Evolutionary conservation across 2,329 filamentous ascomycete species (phyloP).

Genomic region (Alternaria infectoria): DNA sequence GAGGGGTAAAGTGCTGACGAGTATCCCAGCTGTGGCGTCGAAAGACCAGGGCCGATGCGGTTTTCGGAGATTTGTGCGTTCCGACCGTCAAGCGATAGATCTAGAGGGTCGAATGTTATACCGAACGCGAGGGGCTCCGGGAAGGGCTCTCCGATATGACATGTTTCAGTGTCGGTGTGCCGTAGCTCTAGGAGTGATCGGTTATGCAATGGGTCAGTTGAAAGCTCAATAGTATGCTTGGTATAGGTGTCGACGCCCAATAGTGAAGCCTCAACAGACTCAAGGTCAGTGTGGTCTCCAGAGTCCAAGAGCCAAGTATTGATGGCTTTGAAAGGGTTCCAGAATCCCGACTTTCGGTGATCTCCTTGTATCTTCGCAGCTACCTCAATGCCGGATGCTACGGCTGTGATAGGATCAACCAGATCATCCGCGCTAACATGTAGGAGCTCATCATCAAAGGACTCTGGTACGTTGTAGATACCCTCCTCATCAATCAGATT

Average conservation of each 20-base stretch:
- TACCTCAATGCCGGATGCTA: not conserved
- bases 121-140: not conserved
- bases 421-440: not conserved
- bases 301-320: not conserved
- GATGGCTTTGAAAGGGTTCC: not conserved
- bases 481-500: constrained; percentile 2
- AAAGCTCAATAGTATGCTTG: not conserved
- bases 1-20: not conserved
- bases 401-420: not conserved
- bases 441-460: constrained; percentile 6
- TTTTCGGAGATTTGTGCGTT: not conserved
- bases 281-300: not conserved
- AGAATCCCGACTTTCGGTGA: not conserved
- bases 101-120: not conserved
- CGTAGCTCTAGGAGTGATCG: not conserved
- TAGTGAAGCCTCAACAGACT: not conserved
- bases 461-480: constrained; percentile 9
- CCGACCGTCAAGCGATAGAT: not conserved
- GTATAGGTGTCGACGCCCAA: not conserved
- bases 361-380: not conserved
- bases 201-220: not conserved
- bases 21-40: not conserved
- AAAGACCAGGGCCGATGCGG: not conserved
- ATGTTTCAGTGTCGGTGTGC: not conserved
- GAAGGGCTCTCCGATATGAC: not conserved